Percentiles rank a stretch among this genome's conserved stretches.
Evolutionary conservation across 257 asterid genomes (phyloP).

Genomic region (Solanum pimpinellifolium): DNA sequence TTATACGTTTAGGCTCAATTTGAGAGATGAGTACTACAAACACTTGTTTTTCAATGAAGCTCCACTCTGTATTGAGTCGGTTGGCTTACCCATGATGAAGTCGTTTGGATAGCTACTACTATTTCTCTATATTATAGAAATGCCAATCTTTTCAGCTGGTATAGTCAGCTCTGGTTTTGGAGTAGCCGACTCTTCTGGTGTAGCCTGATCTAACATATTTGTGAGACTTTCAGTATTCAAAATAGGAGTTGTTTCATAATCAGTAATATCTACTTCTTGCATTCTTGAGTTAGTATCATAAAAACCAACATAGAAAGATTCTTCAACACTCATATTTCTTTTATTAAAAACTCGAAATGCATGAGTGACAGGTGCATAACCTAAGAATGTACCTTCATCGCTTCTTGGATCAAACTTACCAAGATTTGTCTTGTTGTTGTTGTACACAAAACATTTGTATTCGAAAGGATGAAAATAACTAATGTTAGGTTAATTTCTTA

Average conservation of each 20-base stretch:
- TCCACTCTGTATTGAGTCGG: neutral
- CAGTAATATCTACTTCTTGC: neutral
- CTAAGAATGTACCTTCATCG: too few relatives aligned
- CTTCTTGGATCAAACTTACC: too few relatives aligned
- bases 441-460: neutral
- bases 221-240: neutral
- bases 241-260: neutral
- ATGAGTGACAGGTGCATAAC: too few relatives aligned
- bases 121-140: neutral
- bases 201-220: neutral
- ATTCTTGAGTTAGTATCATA: neutral
- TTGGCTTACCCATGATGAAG: neutral
- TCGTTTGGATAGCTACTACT: neutral
- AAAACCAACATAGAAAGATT: neutral
- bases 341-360: too few relatives aligned
- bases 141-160: neutral
- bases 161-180: neutral
- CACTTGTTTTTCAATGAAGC: too few relatives aligned
- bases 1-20: neutral
- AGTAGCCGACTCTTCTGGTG: neutral
- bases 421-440: neutral
- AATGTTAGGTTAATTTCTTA: neutral
- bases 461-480: neutral
- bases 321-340: neutral
- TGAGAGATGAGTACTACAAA: neutral